Evolutionary conservation across 495 filamentous ascomycete species (phyloP).

Genomic region (Oleoguttula mirabilis): DNA sequence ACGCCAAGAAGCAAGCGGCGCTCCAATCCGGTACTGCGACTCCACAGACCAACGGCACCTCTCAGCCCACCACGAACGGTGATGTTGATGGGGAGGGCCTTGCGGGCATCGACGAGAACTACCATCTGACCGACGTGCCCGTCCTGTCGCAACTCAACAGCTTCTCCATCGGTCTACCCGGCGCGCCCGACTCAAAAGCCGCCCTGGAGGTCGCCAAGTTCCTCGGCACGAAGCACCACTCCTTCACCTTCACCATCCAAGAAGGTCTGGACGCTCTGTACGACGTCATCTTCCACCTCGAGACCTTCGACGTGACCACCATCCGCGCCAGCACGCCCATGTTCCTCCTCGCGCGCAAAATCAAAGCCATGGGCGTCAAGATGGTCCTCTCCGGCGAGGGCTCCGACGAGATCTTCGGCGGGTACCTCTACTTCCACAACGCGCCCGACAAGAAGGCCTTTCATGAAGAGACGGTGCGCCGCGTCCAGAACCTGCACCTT

Average conservation of each 20-base stretch:
- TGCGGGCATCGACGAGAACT: constrained; percentile 86
- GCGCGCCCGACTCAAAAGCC: constrained; percentile 79
- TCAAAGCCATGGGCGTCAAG: constrained; percentile 98
- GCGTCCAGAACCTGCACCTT: constrained; percentile 90
- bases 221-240: constrained; percentile 92
- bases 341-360: constrained; percentile 94
- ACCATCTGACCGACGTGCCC: constrained; percentile 81
- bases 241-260: constrained; percentile 94
- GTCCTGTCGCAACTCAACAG: constrained; percentile 83
- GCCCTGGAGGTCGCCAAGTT: constrained; percentile 85
- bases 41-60: constrained; percentile 28
- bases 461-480: constrained; percentile 81
- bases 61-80: constrained; percentile 31
- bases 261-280: constrained; percentile 91
- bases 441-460: constrained; percentile 83
- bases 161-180: constrained; percentile 91
- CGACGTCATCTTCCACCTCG: constrained; percentile 95
- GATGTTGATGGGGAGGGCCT: constrained; percentile 44
- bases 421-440: constrained; percentile 96
- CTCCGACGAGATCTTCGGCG: constrained; percentile 94
- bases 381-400: constrained; percentile 98
- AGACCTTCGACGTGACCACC: constrained; percentile 95
- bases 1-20: constrained; percentile 18
- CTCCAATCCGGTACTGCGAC: constrained; percentile 15
- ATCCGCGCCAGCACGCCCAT: constrained; percentile 97